Evolutionary conservation across 306 rosid species (phyloP).

Genomic region (Lathyrus aphaca): DNA sequence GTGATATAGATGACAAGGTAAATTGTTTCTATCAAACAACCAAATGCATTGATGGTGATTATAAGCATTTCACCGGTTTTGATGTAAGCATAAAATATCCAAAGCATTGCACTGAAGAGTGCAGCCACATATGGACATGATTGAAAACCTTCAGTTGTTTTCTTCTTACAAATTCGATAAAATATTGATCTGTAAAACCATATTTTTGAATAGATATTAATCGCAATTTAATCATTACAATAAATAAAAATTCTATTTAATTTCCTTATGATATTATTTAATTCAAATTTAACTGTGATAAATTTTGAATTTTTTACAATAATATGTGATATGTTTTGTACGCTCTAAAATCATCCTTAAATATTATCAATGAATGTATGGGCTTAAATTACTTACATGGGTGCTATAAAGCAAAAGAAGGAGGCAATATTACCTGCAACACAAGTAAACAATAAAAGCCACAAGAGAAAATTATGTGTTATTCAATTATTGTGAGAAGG

Average conservation of each 20-base stretch:
- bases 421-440: slow-evolving; percentile 74
- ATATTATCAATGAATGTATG: background rate
- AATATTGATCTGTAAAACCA: slow-evolving; percentile 68
- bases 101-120: slow-evolving; percentile 86
- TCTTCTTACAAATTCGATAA: slow-evolving; percentile 72
- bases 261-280: no score
- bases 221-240: no score
- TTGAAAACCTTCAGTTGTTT: slow-evolving; percentile 89
- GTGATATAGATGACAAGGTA: slow-evolving; percentile 68
- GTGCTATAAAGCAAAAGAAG: slow-evolving; percentile 83
- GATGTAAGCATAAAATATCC: slow-evolving; percentile 84
- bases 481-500: background rate
- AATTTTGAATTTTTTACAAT: no score
- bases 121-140: slow-evolving; percentile 86
- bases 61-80: slow-evolving; percentile 71
- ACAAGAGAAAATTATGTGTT: background rate
- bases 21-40: slow-evolving; percentile 75
- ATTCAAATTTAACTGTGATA: no score
- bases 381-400: slow-evolving; percentile 60
- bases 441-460: slow-evolving; percentile 18
- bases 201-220: no score
- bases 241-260: no score
- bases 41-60: slow-evolving; percentile 75
- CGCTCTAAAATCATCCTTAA: no score
- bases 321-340: no score